phyloP scores from a whole-genome alignment of 352 stramenopile genomes.

The Phytophthora pini region DNA sequence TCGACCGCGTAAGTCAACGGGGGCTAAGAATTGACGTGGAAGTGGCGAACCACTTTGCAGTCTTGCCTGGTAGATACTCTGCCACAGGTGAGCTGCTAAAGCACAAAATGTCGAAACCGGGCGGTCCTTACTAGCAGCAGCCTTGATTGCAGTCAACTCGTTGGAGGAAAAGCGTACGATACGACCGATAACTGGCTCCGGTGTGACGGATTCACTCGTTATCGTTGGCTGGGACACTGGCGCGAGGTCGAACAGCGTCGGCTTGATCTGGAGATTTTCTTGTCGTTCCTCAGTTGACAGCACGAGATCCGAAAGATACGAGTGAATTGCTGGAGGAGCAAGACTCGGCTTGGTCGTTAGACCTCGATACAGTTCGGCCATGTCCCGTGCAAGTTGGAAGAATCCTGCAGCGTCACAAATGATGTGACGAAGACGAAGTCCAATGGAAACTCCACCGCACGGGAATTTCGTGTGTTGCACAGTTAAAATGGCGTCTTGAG shows the following conservation, averaged over 20 bases:
- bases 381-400: not conserved
- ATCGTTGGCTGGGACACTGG: not conserved
- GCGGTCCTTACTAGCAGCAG: not conserved
- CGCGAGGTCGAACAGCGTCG: constrained; percentile 20
- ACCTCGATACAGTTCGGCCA: not conserved
- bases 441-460: constrained; percentile 27
- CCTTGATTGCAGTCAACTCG: constrained; percentile 27
- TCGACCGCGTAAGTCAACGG: constrained; percentile 27
- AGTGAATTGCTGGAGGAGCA: constrained; percentile 18
- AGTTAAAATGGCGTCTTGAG: constrained; percentile 26
- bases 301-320: constrained; percentile 9
- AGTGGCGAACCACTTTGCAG: not conserved
- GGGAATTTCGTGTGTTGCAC: constrained; percentile 32
- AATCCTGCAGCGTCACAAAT: constrained; percentile 29
- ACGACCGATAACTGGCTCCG: constrained; percentile 8
- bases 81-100: constrained; percentile 22
- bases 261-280: constrained; percentile 1
- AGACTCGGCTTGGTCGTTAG: not conserved
- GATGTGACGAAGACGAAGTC: constrained; percentile 29
- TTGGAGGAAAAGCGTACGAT: constrained; percentile 18
- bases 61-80: constrained; percentile 14
- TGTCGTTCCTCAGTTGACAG: constrained; percentile 5
- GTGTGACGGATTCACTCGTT: not conserved
- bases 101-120: constrained; percentile 19
- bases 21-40: constrained; percentile 27